Evolutionary conservation across 2,329 filamentous ascomycete genomes (phyloP), one percentile per base, ranked within the genome.

Genomic region (Mycosphaerella sp.): DNA sequence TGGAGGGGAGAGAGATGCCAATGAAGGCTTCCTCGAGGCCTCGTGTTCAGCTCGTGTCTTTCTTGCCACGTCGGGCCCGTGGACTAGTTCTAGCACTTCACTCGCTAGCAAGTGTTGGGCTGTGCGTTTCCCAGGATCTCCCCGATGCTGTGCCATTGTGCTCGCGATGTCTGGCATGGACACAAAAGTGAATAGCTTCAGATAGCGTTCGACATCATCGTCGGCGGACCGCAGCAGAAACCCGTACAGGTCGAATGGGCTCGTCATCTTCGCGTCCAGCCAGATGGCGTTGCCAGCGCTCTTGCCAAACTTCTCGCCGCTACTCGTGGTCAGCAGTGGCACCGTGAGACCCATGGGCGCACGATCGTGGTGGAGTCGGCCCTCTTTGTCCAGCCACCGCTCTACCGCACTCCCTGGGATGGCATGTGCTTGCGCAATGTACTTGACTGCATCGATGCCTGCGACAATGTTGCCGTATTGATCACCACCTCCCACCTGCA

Each of bases 391-490:
- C 52, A 61, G 54, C 55, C 59, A 59, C 41, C 46, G 37, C 18
- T 43, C 25, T 3, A 14, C 25, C 21, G 53, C 44, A 14, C 41
- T 39, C 12, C 52, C 43, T 16, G 52, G 27, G 9, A 48, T 41
- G 16, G 52, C 41, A 18, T 58, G 53, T 42, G 70, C 73, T 37
- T 78, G 77, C 48, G 84, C 79, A 39, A 91, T 82, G 49, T 84
- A 76, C 68, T 90, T 91, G 62, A 97, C 79, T 2, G 86, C 81
- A 54, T 96, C 88, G 64, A 93, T 85, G 43, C 93, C 93, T 10
- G 90, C 84, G 25, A 94, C 79, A 58, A 98, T 97, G 70, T 98
- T 98, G 56, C 93, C 93, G 66, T 85, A 97, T 71, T 98, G 93
- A 66, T 98, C 93, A 6, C 89, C 89, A 35, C 93, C 93, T 52